Percentiles rank a stretch among this genome's conserved stretches.
Evolutionary conservation across 31 red algal genomes (phyloP).

Genomic region (Porphyra umbilicalis): DNA sequence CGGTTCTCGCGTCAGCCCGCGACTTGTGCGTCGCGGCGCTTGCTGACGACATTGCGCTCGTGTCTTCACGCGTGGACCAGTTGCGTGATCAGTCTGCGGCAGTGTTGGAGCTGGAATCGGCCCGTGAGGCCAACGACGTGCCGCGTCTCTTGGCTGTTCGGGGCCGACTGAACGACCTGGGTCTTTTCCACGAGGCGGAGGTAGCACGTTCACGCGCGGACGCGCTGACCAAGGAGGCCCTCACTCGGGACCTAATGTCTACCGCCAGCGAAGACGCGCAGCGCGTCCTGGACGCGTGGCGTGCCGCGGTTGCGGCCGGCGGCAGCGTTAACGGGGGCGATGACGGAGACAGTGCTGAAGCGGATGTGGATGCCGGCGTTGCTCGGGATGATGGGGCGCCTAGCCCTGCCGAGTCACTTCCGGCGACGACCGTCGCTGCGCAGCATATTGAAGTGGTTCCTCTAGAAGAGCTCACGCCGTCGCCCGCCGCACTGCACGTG

Average conservation of each 20-base stretch:
- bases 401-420: neutral
- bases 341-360: neutral
- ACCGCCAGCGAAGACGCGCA: slow-evolving; percentile 39
- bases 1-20: slow-evolving; percentile 11
- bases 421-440: neutral
- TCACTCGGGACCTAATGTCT: slow-evolving; percentile 38
- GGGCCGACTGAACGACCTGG: slow-evolving; percentile 39
- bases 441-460: neutral
- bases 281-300: slow-evolving; percentile 2
- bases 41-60: slow-evolving; percentile 41
- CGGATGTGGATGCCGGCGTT: neutral
- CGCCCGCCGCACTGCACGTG: neutral
- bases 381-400: too few relatives aligned
- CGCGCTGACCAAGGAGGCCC: slow-evolving; percentile 32
- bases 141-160: slow-evolving; percentile 35
- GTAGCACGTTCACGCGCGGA: slow-evolving; percentile 61
- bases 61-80: slow-evolving; percentile 18
- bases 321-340: neutral
- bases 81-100: slow-evolving; percentile 52
- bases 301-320: neutral
- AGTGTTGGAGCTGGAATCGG: slow-evolving; percentile 17
- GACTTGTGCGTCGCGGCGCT: slow-evolving; percentile 29
- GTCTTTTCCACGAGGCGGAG: slow-evolving; percentile 87
- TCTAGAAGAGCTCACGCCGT: neutral
- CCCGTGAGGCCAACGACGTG: slow-evolving; percentile 37